These are phyloP conservation scores for Diaporthe citriasiana DNA, from an alignment of 2,329 filamentous ascomycete genomes.

Conservation along the genomic window DNA sequence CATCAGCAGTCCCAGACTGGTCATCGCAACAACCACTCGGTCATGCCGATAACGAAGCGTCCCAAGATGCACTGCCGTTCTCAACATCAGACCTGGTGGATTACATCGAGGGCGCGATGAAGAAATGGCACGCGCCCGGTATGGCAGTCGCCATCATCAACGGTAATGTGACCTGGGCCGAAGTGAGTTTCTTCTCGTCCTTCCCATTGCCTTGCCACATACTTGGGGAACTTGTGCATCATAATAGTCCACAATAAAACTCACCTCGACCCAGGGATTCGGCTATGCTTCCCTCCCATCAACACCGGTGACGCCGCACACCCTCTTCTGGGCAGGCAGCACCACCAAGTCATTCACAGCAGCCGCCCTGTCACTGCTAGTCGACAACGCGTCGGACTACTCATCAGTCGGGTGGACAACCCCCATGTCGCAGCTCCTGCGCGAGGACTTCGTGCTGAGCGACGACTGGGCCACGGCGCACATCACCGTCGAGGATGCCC, in stretches of 20 bases:
- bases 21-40: slow-evolving; percentile 9
- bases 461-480: slow-evolving; percentile 61
- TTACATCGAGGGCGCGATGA: slow-evolving; percentile 49
- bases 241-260: neutral
- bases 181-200: slow-evolving; percentile 49
- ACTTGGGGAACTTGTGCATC: neutral
- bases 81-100: slow-evolving; percentile 14
- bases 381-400: slow-evolving; percentile 58
- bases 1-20: neutral
- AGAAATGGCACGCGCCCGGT: slow-evolving; percentile 63
- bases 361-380: slow-evolving; percentile 63
- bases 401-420: slow-evolving; percentile 61
- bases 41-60: neutral
- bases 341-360: slow-evolving; percentile 70
- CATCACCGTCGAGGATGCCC: slow-evolving; percentile 67
- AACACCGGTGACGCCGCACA: slow-evolving; percentile 58
- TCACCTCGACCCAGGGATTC: slow-evolving; percentile 52
- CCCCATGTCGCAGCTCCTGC: slow-evolving; percentile 61
- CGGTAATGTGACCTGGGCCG: slow-evolving; percentile 56
- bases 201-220: too few relatives aligned
- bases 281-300: slow-evolving; percentile 51
- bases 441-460: slow-evolving; percentile 65
- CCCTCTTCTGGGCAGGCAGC: slow-evolving; percentile 68
- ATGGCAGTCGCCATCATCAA: slow-evolving; percentile 64
- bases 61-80: neutral